These are phyloP conservation scores for Castanopsis chinensis DNA, from an alignment of 306 rosid genomes.

Conservation along the genomic window DNA sequence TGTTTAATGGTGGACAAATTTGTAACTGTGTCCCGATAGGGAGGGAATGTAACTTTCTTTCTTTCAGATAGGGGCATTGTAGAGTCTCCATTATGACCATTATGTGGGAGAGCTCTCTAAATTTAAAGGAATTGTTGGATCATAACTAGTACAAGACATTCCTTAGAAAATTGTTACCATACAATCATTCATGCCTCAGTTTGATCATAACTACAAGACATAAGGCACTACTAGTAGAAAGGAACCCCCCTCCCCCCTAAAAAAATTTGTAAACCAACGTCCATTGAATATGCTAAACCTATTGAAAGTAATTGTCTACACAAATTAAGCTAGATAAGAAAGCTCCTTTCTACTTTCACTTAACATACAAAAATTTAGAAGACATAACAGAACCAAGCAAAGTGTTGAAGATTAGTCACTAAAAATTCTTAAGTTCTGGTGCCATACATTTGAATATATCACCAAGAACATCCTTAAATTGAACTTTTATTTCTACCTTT, in stretches of 20 bases:
- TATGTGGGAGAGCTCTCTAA: no score
- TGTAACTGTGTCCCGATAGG: no score
- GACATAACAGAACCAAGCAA: conserved; percentile 3
- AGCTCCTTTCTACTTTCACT: background rate
- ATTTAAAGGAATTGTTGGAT: no score
- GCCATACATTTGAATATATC: conserved; percentile 90
- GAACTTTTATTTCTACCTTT: conserved; percentile 92
- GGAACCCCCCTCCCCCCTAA: background rate
- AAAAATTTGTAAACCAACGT: background rate
- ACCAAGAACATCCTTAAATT: conserved; percentile 97
- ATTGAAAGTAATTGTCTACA: no score
- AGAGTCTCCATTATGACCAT: no score
- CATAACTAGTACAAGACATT: no score
- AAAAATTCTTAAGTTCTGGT: conserved; percentile 22
- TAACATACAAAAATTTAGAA: conserved; percentile 9
- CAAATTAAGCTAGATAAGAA: no score
- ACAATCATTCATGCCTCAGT: background rate
- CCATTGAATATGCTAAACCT: background rate
- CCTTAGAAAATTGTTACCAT: background rate
- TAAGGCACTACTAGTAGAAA: no score
- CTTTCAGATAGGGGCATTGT: no score
- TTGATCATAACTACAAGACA: background rate
- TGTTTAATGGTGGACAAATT: no score
- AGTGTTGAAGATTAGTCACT: conserved; percentile 17
- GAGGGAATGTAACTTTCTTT: no score